phyloP scores from a whole-genome alignment of 306 rosid genomes.

The Vigna reflexopilosa region DNA sequence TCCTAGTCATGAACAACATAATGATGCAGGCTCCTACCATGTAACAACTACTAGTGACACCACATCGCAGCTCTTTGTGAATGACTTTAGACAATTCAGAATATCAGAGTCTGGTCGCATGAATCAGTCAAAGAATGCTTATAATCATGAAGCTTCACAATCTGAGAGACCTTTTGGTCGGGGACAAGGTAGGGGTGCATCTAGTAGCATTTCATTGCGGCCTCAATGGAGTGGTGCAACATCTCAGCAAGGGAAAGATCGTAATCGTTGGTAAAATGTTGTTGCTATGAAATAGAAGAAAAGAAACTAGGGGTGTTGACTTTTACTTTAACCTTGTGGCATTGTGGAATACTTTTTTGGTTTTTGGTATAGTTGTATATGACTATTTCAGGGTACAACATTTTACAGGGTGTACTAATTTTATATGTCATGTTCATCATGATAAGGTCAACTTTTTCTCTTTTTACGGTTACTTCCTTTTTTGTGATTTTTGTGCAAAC shows the following conservation, averaged over 20 bases:
- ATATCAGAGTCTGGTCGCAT: not conserved
- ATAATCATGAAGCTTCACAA: not conserved
- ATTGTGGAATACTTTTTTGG: not conserved
- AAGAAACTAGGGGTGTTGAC: not conserved
- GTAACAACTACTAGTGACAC: not conserved
- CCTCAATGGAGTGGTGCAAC: constrained; percentile 2
- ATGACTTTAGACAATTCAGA: not conserved
- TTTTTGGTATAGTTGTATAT: not conserved
- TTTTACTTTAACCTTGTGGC: too few relatives aligned
- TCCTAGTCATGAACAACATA: not conserved
- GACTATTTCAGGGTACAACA: not conserved
- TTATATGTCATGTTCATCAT: constrained; percentile 1
- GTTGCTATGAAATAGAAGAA: not conserved
- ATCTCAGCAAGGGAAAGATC: not conserved
- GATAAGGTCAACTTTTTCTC: not conserved
- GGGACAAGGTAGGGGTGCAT: constrained; percentile 29
- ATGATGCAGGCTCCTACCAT: not conserved
- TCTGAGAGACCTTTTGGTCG: constrained; percentile 15
- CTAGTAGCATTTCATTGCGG: not conserved
- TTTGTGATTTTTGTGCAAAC: not conserved
- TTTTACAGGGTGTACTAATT: too few relatives aligned
- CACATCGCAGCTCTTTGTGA: not conserved
- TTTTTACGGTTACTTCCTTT: not conserved
- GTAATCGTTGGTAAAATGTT: not conserved
- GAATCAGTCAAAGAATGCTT: not conserved